Percentiles rank a stretch among this genome's conserved stretches.
Evolutionary conservation across 2,329 filamentous ascomycete genomes (phyloP).

Genomic region (Penicillium freii): DNA sequence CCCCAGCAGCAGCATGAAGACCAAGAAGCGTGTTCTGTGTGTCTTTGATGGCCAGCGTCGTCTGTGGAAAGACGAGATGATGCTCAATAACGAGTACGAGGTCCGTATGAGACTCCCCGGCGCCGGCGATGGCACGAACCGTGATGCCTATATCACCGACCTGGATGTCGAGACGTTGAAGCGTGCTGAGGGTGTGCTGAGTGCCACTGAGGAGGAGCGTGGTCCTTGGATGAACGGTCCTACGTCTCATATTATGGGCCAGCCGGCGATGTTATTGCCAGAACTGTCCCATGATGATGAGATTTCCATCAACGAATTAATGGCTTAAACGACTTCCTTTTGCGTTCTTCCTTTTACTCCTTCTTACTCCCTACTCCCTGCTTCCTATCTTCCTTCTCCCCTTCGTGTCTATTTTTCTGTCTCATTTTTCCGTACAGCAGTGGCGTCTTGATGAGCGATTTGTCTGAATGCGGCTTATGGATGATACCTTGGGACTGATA

Average conservation of each 20-base stretch:
- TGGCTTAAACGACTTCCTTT: constrained; percentile 24
- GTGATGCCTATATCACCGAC: constrained; percentile 81
- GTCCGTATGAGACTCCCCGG: constrained; percentile 78
- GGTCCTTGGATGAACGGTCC: constrained; percentile 66
- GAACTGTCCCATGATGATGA: constrained; percentile 33
- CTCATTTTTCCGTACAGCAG: constrained; percentile 25
- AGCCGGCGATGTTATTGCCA: constrained; percentile 32
- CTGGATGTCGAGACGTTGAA: constrained; percentile 87
- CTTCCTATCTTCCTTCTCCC: neutral
- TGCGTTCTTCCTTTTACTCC: neutral
- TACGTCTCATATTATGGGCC: constrained; percentile 35
- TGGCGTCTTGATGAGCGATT: constrained; percentile 21
- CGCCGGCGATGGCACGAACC: constrained; percentile 79
- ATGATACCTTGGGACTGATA: constrained; percentile 21
- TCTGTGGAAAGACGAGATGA: constrained; percentile 98
- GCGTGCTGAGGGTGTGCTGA: constrained; percentile 79
- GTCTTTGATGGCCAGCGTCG: constrained; percentile 86
- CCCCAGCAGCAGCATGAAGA: constrained; percentile 88
- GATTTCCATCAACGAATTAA: constrained; percentile 37
- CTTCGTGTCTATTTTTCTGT: constrained; percentile 8
- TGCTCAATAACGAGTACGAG: constrained; percentile 93
- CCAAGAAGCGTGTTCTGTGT: constrained; percentile 94
- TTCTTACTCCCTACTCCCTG: neutral
- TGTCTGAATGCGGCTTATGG: constrained; percentile 20
- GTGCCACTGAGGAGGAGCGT: constrained; percentile 80